A percentile compares a stretch with the other conserved stretches of the same genome.
Evolutionary conservation across 768 basidiomycete genomes (phyloP).

Genomic region (Astraeus odoratus): DNA sequence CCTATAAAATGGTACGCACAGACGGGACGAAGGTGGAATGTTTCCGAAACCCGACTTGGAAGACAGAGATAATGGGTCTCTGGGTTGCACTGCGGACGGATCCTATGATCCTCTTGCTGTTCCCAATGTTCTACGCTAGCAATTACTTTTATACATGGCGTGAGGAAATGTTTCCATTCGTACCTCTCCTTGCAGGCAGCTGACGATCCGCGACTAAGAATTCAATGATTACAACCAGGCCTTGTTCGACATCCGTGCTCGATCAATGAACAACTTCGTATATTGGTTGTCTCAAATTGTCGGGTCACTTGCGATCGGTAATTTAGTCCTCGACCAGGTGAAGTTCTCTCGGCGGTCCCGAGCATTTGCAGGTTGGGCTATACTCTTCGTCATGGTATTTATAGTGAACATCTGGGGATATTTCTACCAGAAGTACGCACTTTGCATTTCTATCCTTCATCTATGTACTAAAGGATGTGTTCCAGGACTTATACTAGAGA

Average conservation of each 20-base stretch:
- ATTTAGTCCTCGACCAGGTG: slow-evolving; percentile 52
- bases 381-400: slow-evolving; percentile 60
- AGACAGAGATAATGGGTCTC: slow-evolving; percentile 62
- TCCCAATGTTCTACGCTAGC: slow-evolving; percentile 81
- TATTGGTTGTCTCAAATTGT: slow-evolving; percentile 79
- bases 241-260: slow-evolving; percentile 72
- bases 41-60: slow-evolving; percentile 70
- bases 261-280: slow-evolving; percentile 68
- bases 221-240: slow-evolving; percentile 78
- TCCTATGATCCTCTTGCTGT: slow-evolving; percentile 64
- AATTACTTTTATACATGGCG: slow-evolving; percentile 89
- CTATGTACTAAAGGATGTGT: not conserved
- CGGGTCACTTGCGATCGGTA: slow-evolving; percentile 65
- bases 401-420: slow-evolving; percentile 71
- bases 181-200: not conserved
- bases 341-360: slow-evolving; percentile 55
- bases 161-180: slow-evolving; percentile 30
- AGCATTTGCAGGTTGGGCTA: slow-evolving; percentile 62
- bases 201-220: slow-evolving; percentile 36
- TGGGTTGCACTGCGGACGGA: slow-evolving; percentile 64
- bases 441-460: not conserved
- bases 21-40: slow-evolving; percentile 65
- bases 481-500: slow-evolving; percentile 53
- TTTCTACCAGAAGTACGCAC: slow-evolving; percentile 60
- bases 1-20: slow-evolving; percentile 63